Conservation (phyloP, 2,329 filamentous ascomycete species). For the Microsporum canis region DNA sequence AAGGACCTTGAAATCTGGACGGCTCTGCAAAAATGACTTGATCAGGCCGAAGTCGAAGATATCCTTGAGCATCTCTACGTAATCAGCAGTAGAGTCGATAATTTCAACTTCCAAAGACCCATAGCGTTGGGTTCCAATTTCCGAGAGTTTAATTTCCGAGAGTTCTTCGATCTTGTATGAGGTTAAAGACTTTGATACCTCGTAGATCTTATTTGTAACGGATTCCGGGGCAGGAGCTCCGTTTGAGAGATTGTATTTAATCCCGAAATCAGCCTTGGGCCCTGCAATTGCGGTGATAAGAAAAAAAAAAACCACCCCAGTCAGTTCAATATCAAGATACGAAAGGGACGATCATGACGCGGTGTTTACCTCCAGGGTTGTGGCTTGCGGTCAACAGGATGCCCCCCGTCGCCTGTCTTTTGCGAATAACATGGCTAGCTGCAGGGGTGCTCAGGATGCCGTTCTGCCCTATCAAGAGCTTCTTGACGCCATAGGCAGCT, state of each 20-base stretch:
- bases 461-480: constrained; percentile 89
- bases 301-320: neutral
- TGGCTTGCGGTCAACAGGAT: constrained; percentile 95
- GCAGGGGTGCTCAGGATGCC: constrained; percentile 95
- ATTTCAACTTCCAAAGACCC: constrained; percentile 87
- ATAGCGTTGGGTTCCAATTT: constrained; percentile 72
- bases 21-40: constrained; percentile 76
- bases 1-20: constrained; percentile 90
- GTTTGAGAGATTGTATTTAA: constrained; percentile 98
- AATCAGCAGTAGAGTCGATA: constrained; percentile 85
- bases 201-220: constrained; percentile 96
- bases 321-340: neutral
- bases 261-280: constrained; percentile 90
- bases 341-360: neutral
- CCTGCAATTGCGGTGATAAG: constrained; percentile 40
- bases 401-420: constrained; percentile 87
- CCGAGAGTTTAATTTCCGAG: constrained; percentile 71
- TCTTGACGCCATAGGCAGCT: constrained; percentile 96
- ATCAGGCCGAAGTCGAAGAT: constrained; percentile 98
- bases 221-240: constrained; percentile 91
- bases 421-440: constrained; percentile 89
- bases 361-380: constrained; percentile 84
- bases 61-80: constrained; percentile 88
- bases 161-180: constrained; percentile 89
- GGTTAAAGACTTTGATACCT: constrained; percentile 75